phyloP scores from a whole-genome alignment of 176 grass and related monocot species.

The Cymbopogon citratus region DNA sequence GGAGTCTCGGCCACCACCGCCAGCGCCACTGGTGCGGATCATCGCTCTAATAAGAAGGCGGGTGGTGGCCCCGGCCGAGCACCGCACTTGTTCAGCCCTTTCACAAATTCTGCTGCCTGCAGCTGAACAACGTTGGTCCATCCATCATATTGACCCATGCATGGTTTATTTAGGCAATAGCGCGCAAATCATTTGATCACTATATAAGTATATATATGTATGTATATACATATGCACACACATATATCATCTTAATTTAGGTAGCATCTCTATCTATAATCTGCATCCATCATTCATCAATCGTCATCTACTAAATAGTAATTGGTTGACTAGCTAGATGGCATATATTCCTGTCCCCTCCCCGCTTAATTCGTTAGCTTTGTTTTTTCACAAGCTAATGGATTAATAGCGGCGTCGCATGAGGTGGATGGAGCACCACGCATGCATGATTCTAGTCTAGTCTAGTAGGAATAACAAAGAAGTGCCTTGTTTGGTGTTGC shows the following conservation, averaged over 20 bases:
- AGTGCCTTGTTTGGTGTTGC: background rate
- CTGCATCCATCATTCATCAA: background rate
- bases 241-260: background rate
- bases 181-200: background rate
- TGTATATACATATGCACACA: background rate
- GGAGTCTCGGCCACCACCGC: background rate
- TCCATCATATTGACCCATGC: background rate
- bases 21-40: background rate
- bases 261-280: background rate
- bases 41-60: background rate
- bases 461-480: background rate
- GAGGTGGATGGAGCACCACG: constrained; percentile 34
- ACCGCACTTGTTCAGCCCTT: constrained; percentile 31
- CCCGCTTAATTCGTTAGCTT: constrained; percentile 25
- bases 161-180: background rate
- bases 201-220: background rate
- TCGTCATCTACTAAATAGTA: background rate
- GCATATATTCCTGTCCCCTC: background rate
- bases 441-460: background rate
- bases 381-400: constrained; percentile 38
- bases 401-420: background rate
- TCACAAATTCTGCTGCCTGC: constrained; percentile 40
- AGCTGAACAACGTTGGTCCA: background rate
- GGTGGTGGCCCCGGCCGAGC: background rate
- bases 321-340: background rate